Conservation (phyloP, 306 rosid genomes). For the Morella rubra region DNA sequence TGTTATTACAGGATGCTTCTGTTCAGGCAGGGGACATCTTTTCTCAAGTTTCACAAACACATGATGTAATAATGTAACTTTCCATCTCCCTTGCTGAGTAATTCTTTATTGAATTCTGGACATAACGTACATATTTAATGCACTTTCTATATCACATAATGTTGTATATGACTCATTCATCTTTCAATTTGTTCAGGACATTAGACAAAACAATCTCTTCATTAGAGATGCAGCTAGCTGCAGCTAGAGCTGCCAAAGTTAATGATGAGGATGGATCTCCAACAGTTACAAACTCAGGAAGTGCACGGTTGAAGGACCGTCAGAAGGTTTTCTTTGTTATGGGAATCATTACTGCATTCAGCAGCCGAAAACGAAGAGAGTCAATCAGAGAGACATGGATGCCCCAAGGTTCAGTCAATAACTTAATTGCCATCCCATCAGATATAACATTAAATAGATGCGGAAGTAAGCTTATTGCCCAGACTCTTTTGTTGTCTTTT, state of each 20-base stretch:
- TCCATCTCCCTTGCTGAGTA: constrained; percentile 4
- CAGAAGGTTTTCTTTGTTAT: constrained; percentile 59
- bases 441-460: neutral
- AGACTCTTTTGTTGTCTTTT: neutral
- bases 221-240: constrained; percentile 60
- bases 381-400: constrained; percentile 67
- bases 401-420: constrained; percentile 44
- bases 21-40: constrained; percentile 46
- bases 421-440: neutral
- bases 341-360: constrained; percentile 64
- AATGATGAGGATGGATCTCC: constrained; percentile 43
- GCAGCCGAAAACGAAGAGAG: constrained; percentile 63
- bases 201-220: constrained; percentile 58
- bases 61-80: constrained; percentile 51
- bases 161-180: neutral
- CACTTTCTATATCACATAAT: constrained; percentile 6
- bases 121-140: neutral
- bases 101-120: neutral
- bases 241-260: constrained; percentile 51
- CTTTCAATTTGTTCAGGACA: constrained; percentile 35
- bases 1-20: constrained; percentile 40
- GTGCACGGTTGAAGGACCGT: constrained; percentile 36
- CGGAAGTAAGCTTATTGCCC: constrained; percentile 13
- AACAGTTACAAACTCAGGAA: constrained; percentile 25
- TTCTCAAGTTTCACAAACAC: constrained; percentile 54